A percentile compares a stretch with the other conserved stretches of the same genome.
Conservation (phyloP, 257 asterid species). For the Buddleja alternifolia region DNA sequence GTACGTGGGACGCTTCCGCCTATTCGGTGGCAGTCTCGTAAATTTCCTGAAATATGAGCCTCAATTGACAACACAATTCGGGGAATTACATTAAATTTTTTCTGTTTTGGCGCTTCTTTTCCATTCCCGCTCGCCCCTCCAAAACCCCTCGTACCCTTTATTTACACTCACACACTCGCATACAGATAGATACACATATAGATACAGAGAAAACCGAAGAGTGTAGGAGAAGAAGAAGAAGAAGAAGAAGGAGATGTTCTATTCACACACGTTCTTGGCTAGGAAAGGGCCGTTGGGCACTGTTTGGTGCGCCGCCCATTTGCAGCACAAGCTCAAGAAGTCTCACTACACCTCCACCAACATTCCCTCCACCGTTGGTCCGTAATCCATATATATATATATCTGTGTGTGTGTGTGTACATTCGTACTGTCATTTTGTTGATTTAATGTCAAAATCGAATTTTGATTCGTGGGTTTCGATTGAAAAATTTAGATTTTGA, state of each 20-base stretch:
- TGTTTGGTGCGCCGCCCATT: slow-evolving; percentile 96
- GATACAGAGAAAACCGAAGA: not conserved
- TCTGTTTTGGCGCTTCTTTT: slow-evolving; percentile 47
- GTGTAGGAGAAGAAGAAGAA: slow-evolving; percentile 22
- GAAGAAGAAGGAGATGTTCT: slow-evolving; percentile 80
- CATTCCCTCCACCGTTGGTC: slow-evolving; percentile 74
- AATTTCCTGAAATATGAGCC: slow-evolving; percentile 11
- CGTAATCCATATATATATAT: slow-evolving; percentile 6
- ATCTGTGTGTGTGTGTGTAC: not conserved
- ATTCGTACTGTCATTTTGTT: not conserved
- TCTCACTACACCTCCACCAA: slow-evolving; percentile 67
- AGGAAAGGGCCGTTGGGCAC: slow-evolving; percentile 88
- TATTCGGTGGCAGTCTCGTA: slow-evolving; percentile 37
- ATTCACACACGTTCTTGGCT: slow-evolving; percentile 78
- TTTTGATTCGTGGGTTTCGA: slow-evolving; percentile 16
- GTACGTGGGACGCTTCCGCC: slow-evolving; percentile 31
- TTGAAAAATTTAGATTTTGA: not conserved
- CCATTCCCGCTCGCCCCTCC: slow-evolving; percentile 37
- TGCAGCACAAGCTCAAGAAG: slow-evolving; percentile 77
- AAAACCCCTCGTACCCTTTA: slow-evolving; percentile 25
- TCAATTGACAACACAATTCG: not conserved
- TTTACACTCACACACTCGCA: not conserved
- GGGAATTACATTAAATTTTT: slow-evolving; percentile 4
- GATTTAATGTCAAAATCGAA: not conserved
- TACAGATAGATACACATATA: not conserved